phyloP scores from a whole-genome alignment of 139 green algal genomes.

The Chlamydomonas sp. region DNA sequence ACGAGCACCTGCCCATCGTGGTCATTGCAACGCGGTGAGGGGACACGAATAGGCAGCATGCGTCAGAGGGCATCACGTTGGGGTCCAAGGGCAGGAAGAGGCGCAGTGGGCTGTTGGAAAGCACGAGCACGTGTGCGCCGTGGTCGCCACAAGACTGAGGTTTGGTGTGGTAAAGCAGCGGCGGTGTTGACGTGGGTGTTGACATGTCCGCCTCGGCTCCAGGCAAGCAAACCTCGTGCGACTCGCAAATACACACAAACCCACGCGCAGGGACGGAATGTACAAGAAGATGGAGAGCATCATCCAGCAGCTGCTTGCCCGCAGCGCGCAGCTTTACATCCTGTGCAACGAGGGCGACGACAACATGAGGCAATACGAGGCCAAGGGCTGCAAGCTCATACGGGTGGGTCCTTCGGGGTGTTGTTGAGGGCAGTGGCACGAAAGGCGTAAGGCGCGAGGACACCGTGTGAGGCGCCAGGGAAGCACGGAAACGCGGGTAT shows the following conservation, averaged over 20 bases:
- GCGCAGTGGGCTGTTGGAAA: no score
- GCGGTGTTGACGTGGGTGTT: no score
- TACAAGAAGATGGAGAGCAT: slow-evolving; percentile 92
- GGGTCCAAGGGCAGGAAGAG: not conserved
- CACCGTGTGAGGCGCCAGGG: not conserved
- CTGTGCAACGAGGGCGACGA: slow-evolving; percentile 84
- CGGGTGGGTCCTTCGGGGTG: slow-evolving; percentile 38
- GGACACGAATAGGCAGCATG: not conserved
- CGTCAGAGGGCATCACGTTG: not conserved
- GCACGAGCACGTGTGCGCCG: no score
- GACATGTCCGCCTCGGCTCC: no score
- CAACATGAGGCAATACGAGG: slow-evolving; percentile 54
- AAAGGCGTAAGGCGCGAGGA: not conserved
- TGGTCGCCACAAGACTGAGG: no score
- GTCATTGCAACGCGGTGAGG: slow-evolving; percentile 81
- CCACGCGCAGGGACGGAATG: slow-evolving; percentile 56
- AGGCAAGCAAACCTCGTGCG: no score
- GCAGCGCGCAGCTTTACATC: slow-evolving; percentile 82
- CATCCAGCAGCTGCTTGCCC: slow-evolving; percentile 91
- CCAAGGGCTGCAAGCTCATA: slow-evolving; percentile 62
- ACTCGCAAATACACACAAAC: not conserved
- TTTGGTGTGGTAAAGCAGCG: no score
- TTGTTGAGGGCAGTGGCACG: no score
- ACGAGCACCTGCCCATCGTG: slow-evolving; percentile 94
- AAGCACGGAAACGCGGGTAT: not conserved